Evolutionary conservation across 1,139 yeast species (phyloP).

Genomic region (Debaryomyces coudertii): DNA sequence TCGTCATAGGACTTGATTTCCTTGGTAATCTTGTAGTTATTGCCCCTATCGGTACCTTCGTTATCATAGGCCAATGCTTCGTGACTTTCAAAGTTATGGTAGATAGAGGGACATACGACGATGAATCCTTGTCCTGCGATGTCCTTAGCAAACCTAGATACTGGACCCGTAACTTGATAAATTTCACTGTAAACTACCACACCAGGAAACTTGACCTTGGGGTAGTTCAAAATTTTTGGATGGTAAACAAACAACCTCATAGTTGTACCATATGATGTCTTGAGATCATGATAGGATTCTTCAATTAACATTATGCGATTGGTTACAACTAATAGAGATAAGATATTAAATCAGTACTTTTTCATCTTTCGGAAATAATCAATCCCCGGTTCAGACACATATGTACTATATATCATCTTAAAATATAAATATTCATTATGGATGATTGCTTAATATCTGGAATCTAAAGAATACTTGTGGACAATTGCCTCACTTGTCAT

Average conservation of each 20-base stretch:
- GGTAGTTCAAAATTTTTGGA: constrained; percentile 72
- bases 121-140: constrained; percentile 82
- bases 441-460: background rate
- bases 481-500: too few relatives aligned
- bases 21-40: constrained; percentile 65
- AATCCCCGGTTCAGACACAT: constrained; percentile 4
- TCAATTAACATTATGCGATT: constrained; percentile 60
- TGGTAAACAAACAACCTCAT: constrained; percentile 69
- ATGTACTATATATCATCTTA: background rate
- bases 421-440: background rate
- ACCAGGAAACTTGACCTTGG: constrained; percentile 77
- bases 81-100: constrained; percentile 69
- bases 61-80: constrained; percentile 71
- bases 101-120: constrained; percentile 76
- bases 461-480: background rate
- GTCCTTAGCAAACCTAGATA: constrained; percentile 72
- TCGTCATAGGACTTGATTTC: constrained; percentile 77
- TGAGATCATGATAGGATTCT: constrained; percentile 66
- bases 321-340: background rate
- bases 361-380: background rate
- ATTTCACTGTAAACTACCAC: constrained; percentile 80
- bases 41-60: constrained; percentile 78
- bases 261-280: constrained; percentile 66
- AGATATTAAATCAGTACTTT: background rate
- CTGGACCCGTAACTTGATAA: constrained; percentile 82